These are phyloP conservation scores for Coriaria nepalensis DNA, from an alignment of 306 rosid genomes.

Conservation along the genomic window DNA sequence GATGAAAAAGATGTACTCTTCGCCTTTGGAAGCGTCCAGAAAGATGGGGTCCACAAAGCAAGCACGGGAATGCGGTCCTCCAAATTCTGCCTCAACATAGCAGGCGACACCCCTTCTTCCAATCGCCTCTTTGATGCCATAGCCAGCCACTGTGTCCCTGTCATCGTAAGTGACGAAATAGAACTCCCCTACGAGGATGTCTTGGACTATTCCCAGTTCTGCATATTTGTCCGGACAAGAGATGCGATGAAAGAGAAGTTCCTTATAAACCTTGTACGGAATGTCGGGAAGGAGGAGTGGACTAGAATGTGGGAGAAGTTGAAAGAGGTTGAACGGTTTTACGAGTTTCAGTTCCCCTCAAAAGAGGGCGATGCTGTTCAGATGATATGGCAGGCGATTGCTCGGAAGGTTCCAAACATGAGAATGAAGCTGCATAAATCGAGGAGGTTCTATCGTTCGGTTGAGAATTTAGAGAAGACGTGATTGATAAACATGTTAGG, in stretches of 20 bases:
- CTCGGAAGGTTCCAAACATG: constrained; percentile 49
- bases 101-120: constrained; percentile 81
- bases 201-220: constrained; percentile 65
- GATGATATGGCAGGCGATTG: constrained; percentile 81
- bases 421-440: constrained; percentile 41
- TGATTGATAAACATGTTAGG: no score
- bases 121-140: constrained; percentile 79
- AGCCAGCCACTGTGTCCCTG: constrained; percentile 65
- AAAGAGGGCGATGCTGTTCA: constrained; percentile 60
- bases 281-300: constrained; percentile 62
- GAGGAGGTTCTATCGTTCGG: no score
- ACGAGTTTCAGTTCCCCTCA: constrained; percentile 65
- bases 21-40: constrained; percentile 53
- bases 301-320: constrained; percentile 58
- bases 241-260: constrained; percentile 47
- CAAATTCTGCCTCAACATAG: constrained; percentile 82
- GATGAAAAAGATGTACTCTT: constrained; percentile 66
- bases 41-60: constrained; percentile 42
- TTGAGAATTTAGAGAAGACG: no score
- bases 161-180: constrained; percentile 64
- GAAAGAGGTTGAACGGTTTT: constrained; percentile 47
- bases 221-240: constrained; percentile 52
- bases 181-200: constrained; percentile 76
- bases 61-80: constrained; percentile 57
- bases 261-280: constrained; percentile 38